Evolutionary conservation across 371 early-diverging fungal species (phyloP).

Genomic region (Apophysomyces elegans): DNA sequence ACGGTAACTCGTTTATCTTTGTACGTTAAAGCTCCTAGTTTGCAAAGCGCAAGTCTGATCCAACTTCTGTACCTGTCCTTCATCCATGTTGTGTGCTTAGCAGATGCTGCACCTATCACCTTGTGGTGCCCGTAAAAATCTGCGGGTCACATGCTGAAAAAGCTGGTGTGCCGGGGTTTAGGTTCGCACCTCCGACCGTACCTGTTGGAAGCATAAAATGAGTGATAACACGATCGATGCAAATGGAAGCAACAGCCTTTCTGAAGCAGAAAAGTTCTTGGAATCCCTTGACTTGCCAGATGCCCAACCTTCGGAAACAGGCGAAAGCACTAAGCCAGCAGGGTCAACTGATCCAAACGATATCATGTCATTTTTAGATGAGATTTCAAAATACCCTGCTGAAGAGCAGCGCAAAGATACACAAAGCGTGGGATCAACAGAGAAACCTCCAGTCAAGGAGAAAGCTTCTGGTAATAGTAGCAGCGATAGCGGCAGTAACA

Average conservation of each 20-base stretch:
- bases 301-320: constrained; percentile 13
- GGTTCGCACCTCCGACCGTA: background rate
- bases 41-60: no score
- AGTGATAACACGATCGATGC: background rate
- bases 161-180: no score
- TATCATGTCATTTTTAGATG: constrained; percentile 59
- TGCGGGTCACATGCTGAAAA: no score
- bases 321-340: background rate
- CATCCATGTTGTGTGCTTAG: no score
- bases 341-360: constrained; percentile 44
- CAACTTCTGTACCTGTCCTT: no score
- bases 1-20: no score
- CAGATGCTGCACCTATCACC: no score
- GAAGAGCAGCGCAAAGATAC: constrained; percentile 11
- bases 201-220: constrained; percentile 4
- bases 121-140: no score
- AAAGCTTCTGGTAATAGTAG: constrained; percentile 2
- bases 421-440: background rate
- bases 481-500: background rate
- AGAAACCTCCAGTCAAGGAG: background rate
- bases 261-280: constrained; percentile 57
- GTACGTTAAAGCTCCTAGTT: no score
- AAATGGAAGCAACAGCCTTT: constrained; percentile 30
- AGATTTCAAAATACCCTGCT: constrained; percentile 48
- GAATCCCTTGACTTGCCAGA: constrained; percentile 49